Evolutionary conservation across 2,329 filamentous ascomycete species (phyloP).

Genomic region (Cytospora piceae): DNA sequence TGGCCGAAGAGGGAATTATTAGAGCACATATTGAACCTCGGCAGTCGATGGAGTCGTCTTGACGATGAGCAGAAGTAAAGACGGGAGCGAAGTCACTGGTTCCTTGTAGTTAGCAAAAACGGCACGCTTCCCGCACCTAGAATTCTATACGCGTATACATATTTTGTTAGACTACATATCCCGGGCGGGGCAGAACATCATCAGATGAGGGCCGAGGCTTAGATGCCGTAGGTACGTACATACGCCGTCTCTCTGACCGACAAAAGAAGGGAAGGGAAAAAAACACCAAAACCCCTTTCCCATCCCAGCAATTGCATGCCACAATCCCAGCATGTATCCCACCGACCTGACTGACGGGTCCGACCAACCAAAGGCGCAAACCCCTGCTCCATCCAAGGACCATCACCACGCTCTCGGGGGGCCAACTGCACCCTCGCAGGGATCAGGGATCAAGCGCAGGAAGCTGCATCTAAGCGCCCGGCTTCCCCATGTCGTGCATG

Average conservation of each 20-base stretch:
- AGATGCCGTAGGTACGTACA: neutral
- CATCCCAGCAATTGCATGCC: neutral
- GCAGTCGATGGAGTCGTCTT: too few relatives aligned
- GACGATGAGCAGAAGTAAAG: too few relatives aligned
- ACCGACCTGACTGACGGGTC: neutral
- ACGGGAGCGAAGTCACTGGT: too few relatives aligned
- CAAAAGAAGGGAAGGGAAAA: neutral
- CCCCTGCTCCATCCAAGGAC: neutral
- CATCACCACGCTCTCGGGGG: neutral
- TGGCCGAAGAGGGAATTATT: too few relatives aligned
- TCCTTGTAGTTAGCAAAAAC: too few relatives aligned
- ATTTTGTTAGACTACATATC: neutral
- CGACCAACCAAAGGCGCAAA: neutral
- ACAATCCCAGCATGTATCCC: neutral
- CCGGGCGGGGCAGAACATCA: neutral
- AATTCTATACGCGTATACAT: neutral
- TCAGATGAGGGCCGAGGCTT: neutral
- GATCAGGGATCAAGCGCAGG: constrained; percentile 25
- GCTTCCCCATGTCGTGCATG: constrained; percentile 30
- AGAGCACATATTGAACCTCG: too few relatives aligned
- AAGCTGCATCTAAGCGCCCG: constrained; percentile 27
- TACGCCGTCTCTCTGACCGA: neutral
- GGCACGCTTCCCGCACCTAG: too few relatives aligned
- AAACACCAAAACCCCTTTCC: neutral
- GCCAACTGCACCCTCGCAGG: constrained; percentile 1